phyloP scores from a whole-genome alignment of 2,329 filamentous ascomycete species.

The Erysiphe pulchra region DNA sequence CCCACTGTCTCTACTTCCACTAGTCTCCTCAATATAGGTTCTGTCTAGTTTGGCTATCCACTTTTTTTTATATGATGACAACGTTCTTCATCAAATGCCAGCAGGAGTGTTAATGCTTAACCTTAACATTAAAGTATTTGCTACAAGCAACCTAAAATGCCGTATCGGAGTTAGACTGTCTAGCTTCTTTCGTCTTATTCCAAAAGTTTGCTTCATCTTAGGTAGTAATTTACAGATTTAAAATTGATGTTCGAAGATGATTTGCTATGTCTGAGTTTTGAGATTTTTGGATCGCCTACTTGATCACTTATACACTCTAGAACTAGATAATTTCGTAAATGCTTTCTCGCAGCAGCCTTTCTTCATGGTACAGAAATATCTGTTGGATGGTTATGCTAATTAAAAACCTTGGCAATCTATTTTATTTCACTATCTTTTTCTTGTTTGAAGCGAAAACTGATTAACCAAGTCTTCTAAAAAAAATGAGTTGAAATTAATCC shows the following conservation, averaged over 20 bases:
- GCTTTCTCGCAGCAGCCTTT: background rate
- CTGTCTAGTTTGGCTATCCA: no score
- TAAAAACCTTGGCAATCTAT: background rate
- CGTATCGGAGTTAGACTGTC: no score
- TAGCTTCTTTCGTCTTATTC: background rate
- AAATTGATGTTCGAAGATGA: background rate
- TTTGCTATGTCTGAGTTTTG: background rate
- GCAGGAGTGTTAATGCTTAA: no score
- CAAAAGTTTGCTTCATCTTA: background rate
- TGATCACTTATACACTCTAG: background rate
- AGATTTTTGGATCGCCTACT: background rate
- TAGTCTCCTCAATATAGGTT: background rate
- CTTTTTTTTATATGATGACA: no score
- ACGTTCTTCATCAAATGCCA: no score
- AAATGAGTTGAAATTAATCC: background rate
- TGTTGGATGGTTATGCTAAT: background rate
- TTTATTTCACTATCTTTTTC: background rate
- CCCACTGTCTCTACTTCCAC: background rate
- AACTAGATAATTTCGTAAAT: background rate
- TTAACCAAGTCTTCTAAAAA: background rate
- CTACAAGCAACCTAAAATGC: background rate
- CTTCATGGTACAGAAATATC: background rate
- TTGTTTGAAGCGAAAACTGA: background rate
- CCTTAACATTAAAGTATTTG: no score
- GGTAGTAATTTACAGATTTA: background rate